Evolutionary conservation across 2,329 filamentous ascomycete genomes (phyloP), one percentile per base, ranked within the genome.

Genomic region (Saccharata proteae): DNA sequence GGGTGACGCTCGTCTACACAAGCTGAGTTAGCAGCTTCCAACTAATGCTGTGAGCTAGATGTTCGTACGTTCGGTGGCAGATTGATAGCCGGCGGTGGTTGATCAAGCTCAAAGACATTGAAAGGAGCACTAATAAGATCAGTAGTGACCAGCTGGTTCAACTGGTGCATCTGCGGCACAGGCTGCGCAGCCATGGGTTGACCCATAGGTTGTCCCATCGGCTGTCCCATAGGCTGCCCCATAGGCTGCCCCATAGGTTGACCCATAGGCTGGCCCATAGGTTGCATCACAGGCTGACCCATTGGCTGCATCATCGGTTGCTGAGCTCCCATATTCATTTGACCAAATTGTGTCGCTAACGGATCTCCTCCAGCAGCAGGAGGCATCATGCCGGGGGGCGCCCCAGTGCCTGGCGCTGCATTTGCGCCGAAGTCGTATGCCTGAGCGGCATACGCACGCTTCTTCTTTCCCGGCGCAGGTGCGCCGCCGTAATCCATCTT

Each of bases 381-480:
- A 55, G 55, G 45, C 7, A 7, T n/a, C 28, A 35, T 55, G 60
- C 36, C 52, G 55, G 35, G 68, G 15, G 47, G 42, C 37, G 46
- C 71, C 20, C 64, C 71, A 32, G 54, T 55, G 34, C 55, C 61
- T 33, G 30, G 27, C 43, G 63, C 52, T 41, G 68, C 56, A 30
- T 96, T 96, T 50, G 81, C 82, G 47, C 88, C 90, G 47, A 96
- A 90, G 37, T 93, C 88, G 58, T 93, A 98, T 26, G 88, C 88
- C 57, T 92, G 81, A 35, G 83, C 83, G 33, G 90, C 90, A 64
- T 96, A 96, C 35, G 81, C 79, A 65, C 85, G 74, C 71, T 93
- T 93, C 74, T 93, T 94, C 65, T 85, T 85, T 57, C 71, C 77
- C 13, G 30, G 26, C 21, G 12, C 26, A 14, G 30, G 17, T 10